phyloP scores from a whole-genome alignment of 257 asterid species.

The Phtheirospermum japonicum region DNA sequence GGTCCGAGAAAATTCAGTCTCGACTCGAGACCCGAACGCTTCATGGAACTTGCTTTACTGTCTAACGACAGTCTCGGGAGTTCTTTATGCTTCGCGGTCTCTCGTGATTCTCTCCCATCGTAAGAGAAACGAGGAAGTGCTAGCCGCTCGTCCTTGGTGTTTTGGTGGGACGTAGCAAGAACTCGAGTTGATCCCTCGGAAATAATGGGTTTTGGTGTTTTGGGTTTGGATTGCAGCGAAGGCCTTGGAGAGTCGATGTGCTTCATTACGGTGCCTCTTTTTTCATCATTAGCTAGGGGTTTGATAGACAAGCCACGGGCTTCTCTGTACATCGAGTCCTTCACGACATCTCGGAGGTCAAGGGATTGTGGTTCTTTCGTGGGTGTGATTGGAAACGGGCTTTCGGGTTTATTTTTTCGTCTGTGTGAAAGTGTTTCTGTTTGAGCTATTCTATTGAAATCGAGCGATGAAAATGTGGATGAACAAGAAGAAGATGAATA shows the following conservation, averaged over 20 bases:
- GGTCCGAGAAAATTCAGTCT: slow-evolving; percentile 44
- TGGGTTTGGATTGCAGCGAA: slow-evolving; percentile 42
- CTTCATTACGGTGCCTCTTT: slow-evolving; percentile 56
- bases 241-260: slow-evolving; percentile 96
- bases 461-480: slow-evolving; percentile 62
- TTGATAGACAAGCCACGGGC: slow-evolving; percentile 59
- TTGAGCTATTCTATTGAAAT: slow-evolving; percentile 42
- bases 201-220: slow-evolving; percentile 34
- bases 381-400: slow-evolving; percentile 31
- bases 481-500: slow-evolving; percentile 64
- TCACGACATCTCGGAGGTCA: slow-evolving; percentile 67
- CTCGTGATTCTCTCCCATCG: slow-evolving; percentile 79
- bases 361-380: slow-evolving; percentile 38
- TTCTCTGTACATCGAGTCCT: slow-evolving; percentile 84
- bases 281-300: slow-evolving; percentile 43
- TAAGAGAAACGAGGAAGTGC: slow-evolving; percentile 68
- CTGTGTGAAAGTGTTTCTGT: slow-evolving; percentile 34
- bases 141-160: slow-evolving; percentile 44
- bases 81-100: slow-evolving; percentile 55
- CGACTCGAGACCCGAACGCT: slow-evolving; percentile 47
- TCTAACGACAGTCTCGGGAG: slow-evolving; percentile 86
- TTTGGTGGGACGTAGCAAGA: slow-evolving; percentile 41
- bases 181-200: slow-evolving; percentile 34
- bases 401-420: slow-evolving; percentile 35
- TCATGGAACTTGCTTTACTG: slow-evolving; percentile 67